These are phyloP conservation scores for Danielia reshetovae DNA, from an alignment of 805 yeast genomes.

Conservation along the genomic window DNA sequence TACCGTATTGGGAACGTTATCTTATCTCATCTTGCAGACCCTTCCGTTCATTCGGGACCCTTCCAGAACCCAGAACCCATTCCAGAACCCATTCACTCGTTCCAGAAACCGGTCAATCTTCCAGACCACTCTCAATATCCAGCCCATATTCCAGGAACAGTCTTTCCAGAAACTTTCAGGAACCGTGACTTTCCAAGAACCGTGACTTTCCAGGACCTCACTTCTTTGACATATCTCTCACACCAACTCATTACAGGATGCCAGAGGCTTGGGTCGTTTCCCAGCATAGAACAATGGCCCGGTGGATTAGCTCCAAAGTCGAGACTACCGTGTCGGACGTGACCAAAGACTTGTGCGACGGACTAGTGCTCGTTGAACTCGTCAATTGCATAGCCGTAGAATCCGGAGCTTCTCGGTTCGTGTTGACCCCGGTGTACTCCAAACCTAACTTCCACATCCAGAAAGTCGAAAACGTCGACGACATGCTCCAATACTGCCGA, in stretches of 20 bases:
- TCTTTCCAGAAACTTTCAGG: too few relatives aligned
- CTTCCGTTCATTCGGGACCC: not conserved
- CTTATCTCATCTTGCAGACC: too few relatives aligned
- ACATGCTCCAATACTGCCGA: slow-evolving; percentile 39
- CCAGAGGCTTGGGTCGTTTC: slow-evolving; percentile 35
- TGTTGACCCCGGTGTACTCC: slow-evolving; percentile 27
- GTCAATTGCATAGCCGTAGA: slow-evolving; percentile 27
- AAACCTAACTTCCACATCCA: slow-evolving; percentile 43
- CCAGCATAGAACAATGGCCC: slow-evolving; percentile 46
- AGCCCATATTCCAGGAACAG: too few relatives aligned
- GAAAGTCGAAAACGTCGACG: slow-evolving; percentile 44
- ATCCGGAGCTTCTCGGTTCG: slow-evolving; percentile 17
- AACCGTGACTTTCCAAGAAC: too few relatives aligned
- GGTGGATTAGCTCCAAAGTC: slow-evolving; percentile 47
- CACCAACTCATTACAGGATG: slow-evolving; percentile 1
- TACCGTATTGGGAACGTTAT: too few relatives aligned
- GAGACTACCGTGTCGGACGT: slow-evolving; percentile 19
- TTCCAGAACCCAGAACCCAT: too few relatives aligned
- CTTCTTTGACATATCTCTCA: not conserved
- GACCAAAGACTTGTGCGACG: slow-evolving; percentile 36
- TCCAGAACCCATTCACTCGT: too few relatives aligned
- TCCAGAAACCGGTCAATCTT: too few relatives aligned
- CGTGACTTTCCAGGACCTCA: not conserved
- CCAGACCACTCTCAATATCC: too few relatives aligned
- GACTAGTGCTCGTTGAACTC: slow-evolving; percentile 35